These are phyloP conservation scores for Ustilago shanxiensis DNA, from an alignment of 1,284 basidiomycete genomes.

Conservation along the genomic window DNA sequence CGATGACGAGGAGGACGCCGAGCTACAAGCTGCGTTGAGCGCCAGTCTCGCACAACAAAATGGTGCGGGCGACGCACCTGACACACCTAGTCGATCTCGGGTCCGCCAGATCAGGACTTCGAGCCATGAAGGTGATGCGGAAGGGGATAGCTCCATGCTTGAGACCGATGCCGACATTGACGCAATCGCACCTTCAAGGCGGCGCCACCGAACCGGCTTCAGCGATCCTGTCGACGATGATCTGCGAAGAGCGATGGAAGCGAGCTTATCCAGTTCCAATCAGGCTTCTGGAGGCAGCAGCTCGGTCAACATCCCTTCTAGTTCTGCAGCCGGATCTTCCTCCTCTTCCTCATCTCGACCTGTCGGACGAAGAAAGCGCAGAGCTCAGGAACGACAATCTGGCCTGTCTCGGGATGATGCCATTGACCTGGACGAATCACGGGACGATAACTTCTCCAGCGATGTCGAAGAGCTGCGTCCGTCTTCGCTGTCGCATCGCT, in stretches of 20 bases:
- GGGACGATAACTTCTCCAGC: conserved; percentile 24
- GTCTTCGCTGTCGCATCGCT: conserved; percentile 31
- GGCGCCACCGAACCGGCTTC: conserved; percentile 27
- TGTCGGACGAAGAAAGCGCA: conserved; percentile 31
- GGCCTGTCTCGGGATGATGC: conserved; percentile 45
- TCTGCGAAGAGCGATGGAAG: conserved; percentile 51
- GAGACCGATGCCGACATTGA: conserved; percentile 64
- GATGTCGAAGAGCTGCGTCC: conserved; percentile 35
- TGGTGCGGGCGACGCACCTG: conserved; percentile 1
- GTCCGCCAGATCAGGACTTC: conserved; percentile 33
- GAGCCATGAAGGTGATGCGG: conserved; percentile 20
- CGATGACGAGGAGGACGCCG: conserved; percentile 44
- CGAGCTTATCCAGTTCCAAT: conserved; percentile 30
- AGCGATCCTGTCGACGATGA: conserved; percentile 45
- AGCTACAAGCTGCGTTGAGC: conserved; percentile 62
- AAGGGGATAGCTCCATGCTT: conserved; percentile 17
- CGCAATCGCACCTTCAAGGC: conserved; percentile 56
- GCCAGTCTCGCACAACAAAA: conserved; percentile 50
- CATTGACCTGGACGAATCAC: conserved; percentile 46
- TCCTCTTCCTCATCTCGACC: conserved; percentile 31
- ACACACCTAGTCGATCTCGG: conserved; percentile 41
- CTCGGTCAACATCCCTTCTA: conserved; percentile 4
- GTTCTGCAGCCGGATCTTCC: conserved; percentile 8
- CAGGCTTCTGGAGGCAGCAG: conserved; percentile 25
- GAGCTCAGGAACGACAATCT: conserved; percentile 47